Evolutionary conservation across 441 rosid species (phyloP), one percentile per base, ranked within the genome.

Genomic region (Croton setiger): DNA sequence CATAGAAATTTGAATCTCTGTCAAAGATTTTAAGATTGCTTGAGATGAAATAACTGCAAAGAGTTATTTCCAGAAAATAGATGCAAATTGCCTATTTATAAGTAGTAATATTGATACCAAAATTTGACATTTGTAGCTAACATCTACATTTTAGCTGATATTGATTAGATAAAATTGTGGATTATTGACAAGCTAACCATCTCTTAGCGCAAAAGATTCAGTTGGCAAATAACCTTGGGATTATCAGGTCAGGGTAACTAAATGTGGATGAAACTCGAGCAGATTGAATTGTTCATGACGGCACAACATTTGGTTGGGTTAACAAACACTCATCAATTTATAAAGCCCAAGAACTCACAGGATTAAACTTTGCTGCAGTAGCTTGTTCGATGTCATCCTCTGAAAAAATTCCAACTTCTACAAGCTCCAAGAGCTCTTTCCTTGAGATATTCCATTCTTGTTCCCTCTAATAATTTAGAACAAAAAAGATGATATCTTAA

Each of bases 361-460:
- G 99, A 82, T 92, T 94, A 65, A 94, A 92, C 44, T 84, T 78
- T 13, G 78, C 77, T 51, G 88, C 85, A 23, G 81, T 84, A 65
- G 84, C 91, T 76, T 84, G 81, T 53, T 83, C 85, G 41, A 89
- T 81, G 70, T 93, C 95, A 47, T 87, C 86, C 75, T 90, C 89
- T 43, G 72, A 68, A 39, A 90, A 76, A 78, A 94, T 75, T 52
- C 97, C 94, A 12, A 79, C 86, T 79, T 88, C 79, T 43, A 73
- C 86, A 55, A 94, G 84, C 82, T 94, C 99, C 82, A 83, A 75
- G 65, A 94, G 88, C 81, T 94, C 99, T 74, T 88, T 92, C 77
- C 84, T 86, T 4, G 99, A 92, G 81, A 94, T 90, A 74, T 94
- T 94, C 99, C 98, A 94, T 78, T 94, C 99, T 86, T 94, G 99